phyloP scores from a whole-genome alignment of 108 stramenopile species.

The Skeletonema marinoi region DNA sequence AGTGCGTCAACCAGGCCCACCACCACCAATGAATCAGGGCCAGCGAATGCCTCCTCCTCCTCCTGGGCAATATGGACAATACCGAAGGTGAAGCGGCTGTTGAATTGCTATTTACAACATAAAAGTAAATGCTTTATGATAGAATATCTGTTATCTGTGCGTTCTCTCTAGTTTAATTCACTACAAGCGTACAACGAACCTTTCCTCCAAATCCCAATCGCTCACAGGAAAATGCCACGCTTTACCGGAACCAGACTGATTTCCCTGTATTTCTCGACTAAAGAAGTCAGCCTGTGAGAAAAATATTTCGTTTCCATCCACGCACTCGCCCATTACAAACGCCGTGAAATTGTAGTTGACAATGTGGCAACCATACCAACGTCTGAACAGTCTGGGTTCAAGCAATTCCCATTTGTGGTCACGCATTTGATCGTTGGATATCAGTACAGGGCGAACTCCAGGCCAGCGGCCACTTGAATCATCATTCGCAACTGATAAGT shows the following conservation, averaged over 20 bases:
- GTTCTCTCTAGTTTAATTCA: background rate
- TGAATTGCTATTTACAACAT: background rate
- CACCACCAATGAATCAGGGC: conserved; percentile 17
- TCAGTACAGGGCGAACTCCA: conserved; percentile 75
- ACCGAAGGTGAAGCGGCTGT: background rate
- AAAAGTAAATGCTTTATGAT: background rate
- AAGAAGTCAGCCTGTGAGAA: conserved; percentile 82
- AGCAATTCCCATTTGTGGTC: conserved; percentile 84
- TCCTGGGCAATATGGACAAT: background rate
- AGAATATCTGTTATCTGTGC: background rate
- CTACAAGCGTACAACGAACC: conserved; percentile 53
- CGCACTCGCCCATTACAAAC: conserved; percentile 62
- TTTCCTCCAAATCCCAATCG: conserved; percentile 80
- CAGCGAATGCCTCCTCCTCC: background rate
- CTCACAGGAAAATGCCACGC: conserved; percentile 88
- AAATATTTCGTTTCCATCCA: conserved; percentile 64
- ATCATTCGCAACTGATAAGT: conserved; percentile 56
- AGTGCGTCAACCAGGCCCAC: conserved; percentile 11
- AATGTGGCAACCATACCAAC: conserved; percentile 85
- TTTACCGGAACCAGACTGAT: conserved; percentile 35
- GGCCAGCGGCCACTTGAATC: conserved; percentile 71
- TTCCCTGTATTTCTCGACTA: conserved; percentile 88
- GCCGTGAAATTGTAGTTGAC: conserved; percentile 84
- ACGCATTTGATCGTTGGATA: conserved; percentile 87
- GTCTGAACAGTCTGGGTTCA: conserved; percentile 77